Percentiles rank a stretch among this genome's conserved stretches.
These are phyloP conservation scores for Fusarium sp. DNA, from an alignment of 2,329 filamentous ascomycete species.

Conservation along the genomic window DNA sequence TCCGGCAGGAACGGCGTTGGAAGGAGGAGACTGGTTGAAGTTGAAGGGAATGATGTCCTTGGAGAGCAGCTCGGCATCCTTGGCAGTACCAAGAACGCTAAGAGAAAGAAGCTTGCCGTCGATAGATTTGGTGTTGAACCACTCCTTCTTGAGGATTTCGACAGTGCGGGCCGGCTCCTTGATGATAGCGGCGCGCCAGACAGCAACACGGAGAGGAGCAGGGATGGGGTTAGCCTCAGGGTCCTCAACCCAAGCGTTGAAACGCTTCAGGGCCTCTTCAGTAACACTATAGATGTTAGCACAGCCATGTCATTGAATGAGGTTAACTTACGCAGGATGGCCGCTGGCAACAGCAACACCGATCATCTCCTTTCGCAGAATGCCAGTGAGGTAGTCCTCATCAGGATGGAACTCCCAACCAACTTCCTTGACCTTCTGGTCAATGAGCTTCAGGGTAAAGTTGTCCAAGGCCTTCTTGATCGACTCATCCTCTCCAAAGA, in stretches of 20 bases:
- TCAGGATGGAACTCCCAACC: conserved; percentile 86
- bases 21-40: conserved; percentile 73
- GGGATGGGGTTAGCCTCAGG: conserved; percentile 77
- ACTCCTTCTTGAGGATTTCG: conserved; percentile 85
- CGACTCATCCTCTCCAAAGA: conserved; percentile 82
- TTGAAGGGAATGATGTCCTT: conserved; percentile 80
- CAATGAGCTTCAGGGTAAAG: conserved; percentile 83
- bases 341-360: conserved; percentile 79
- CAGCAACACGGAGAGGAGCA: conserved; percentile 82
- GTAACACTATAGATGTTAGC: conserved; percentile 66
- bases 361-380: conserved; percentile 87
- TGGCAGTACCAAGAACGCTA: conserved; percentile 79
- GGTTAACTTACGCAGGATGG: conserved; percentile 74
- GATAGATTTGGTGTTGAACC: conserved; percentile 82
- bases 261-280: conserved; percentile 81
- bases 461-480: conserved; percentile 80
- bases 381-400: conserved; percentile 85
- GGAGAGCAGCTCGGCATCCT: conserved; percentile 75
- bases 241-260: conserved; percentile 82
- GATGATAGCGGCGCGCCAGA: conserved; percentile 84
- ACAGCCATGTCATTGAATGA: conserved; percentile 1
- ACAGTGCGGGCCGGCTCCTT: conserved; percentile 76
- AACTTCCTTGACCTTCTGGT: conserved; percentile 79
- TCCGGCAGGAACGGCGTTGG: conserved; percentile 80
- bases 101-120: conserved; percentile 93